Conservation (phyloP, 179 eudicot genomes). For the Spergularia azorica region DNA sequence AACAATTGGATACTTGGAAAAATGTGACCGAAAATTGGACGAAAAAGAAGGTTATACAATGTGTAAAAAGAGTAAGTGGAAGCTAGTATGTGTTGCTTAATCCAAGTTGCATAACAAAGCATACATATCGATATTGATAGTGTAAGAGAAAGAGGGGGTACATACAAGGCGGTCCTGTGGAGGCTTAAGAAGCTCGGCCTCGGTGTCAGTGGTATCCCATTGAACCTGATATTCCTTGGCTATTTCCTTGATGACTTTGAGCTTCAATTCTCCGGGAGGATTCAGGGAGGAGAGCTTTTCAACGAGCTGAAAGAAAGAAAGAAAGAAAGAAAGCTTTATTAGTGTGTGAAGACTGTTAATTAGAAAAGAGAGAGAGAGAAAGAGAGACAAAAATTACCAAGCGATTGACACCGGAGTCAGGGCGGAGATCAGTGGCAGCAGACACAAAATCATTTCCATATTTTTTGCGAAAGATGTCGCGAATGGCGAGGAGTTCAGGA, state of each 20-base stretch:
- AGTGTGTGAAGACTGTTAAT: too few relatives aligned
- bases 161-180: conserved; percentile 81
- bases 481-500: conserved; percentile 72
- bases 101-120: too few relatives aligned
- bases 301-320: too few relatives aligned
- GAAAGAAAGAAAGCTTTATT: too few relatives aligned
- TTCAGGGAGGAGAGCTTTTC: conserved; percentile 88
- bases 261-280: conserved; percentile 69
- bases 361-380: too few relatives aligned
- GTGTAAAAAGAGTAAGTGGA: too few relatives aligned
- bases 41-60: too few relatives aligned
- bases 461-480: conserved; percentile 81
- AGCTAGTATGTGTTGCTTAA: too few relatives aligned
- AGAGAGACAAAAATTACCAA: conserved; percentile 68
- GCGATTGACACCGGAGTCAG: conserved; percentile 85
- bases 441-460: conserved; percentile 93
- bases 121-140: too few relatives aligned
- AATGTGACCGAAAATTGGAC: too few relatives aligned
- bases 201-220: conserved; percentile 90
- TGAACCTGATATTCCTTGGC: conserved; percentile 89
- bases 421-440: conserved; percentile 91
- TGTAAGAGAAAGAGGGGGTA: neutral
- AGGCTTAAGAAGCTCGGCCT: conserved; percentile 82
- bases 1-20: too few relatives aligned
- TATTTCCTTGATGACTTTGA: conserved; percentile 89